phyloP scores from a whole-genome alignment of 768 basidiomycete genomes.

The Podaxis sp. region DNA sequence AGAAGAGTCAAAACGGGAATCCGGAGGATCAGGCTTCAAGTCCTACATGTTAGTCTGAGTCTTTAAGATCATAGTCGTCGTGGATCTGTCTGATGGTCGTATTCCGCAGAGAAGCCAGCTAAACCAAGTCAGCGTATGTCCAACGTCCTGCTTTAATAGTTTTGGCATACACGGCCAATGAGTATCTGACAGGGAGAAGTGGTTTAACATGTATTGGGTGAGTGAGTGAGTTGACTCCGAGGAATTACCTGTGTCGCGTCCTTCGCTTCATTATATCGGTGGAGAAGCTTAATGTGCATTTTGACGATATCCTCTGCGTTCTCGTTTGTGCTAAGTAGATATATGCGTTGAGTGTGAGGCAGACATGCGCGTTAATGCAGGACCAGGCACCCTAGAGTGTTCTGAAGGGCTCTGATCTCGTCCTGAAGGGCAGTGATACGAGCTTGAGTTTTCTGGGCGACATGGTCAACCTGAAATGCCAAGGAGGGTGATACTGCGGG shows the following conservation, averaged over 20 bases:
- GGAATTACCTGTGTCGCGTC: conserved; percentile 71
- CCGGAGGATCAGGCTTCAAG: neutral
- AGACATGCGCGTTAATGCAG: neutral
- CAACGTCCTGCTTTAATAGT: neutral
- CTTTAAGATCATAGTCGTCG: conserved; percentile 63
- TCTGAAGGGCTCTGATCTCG: conserved; percentile 28
- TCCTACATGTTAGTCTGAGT: conserved; percentile 45
- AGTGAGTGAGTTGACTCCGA: neutral
- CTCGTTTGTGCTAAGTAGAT: conserved; percentile 20
- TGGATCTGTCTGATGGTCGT: conserved; percentile 76
- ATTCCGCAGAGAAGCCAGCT: conserved; percentile 74
- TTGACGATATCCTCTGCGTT: conserved; percentile 47
- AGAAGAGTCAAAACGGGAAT: neutral
- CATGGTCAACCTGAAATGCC: neutral
- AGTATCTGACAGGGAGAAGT: conserved; percentile 51
- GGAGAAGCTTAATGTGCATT: conserved; percentile 68
- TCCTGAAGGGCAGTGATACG: conserved; percentile 25
- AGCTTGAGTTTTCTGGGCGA: conserved; percentile 26
- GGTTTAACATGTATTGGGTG: neutral
- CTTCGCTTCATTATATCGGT: conserved; percentile 80
- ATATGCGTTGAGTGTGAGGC: conserved; percentile 3
- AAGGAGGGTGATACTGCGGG: neutral
- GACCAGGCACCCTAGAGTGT: conserved; percentile 26
- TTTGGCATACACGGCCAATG: conserved; percentile 63
- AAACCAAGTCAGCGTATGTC: conserved; percentile 15